A percentile compares a stretch with the other conserved stretches of the same genome.
phyloP scores from a whole-genome alignment of 2,329 filamentous ascomycete species.

The Grosmannia huntii region DNA sequence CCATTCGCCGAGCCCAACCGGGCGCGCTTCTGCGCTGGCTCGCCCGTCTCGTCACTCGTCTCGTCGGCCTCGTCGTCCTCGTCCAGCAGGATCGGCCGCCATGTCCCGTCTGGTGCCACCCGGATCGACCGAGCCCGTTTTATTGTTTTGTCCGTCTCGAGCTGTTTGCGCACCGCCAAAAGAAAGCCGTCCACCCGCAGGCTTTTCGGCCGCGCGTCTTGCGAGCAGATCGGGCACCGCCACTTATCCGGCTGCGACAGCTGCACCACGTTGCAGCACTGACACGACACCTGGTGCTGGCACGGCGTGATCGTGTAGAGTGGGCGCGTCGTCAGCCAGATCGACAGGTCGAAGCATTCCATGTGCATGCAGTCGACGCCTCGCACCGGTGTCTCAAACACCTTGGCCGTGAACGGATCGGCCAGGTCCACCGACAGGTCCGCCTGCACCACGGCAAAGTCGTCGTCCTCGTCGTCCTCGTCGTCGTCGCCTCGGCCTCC shows the following conservation, averaged over 20 bases:
- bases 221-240: conserved; percentile 74
- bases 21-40: background rate
- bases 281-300: conserved; percentile 22
- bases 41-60: conserved; percentile 14
- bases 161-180: conserved; percentile 40
- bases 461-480: conserved; percentile 39
- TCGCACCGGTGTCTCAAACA: conserved; percentile 62
- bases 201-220: conserved; percentile 61
- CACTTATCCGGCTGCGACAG: conserved; percentile 56
- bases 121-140: conserved; percentile 43
- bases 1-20: background rate
- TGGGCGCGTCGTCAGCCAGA: conserved; percentile 58
- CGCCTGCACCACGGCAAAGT: conserved; percentile 44
- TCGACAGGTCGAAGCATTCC: conserved; percentile 83
- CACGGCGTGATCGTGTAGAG: conserved; percentile 24
- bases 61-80: background rate
- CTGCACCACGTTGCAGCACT: conserved; percentile 25
- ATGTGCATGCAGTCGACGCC: conserved; percentile 58
- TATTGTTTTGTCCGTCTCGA: conserved; percentile 36
- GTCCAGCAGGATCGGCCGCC: conserved; percentile 35
- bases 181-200: conserved; percentile 68
- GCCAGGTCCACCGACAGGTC: conserved; percentile 49
- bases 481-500: background rate
- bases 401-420: conserved; percentile 51
- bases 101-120: conserved; percentile 51